Base-by-base conservation (phyloP, 2,329 filamentous ascomycete species). In the Taxawa tesnikishii region DNA sequence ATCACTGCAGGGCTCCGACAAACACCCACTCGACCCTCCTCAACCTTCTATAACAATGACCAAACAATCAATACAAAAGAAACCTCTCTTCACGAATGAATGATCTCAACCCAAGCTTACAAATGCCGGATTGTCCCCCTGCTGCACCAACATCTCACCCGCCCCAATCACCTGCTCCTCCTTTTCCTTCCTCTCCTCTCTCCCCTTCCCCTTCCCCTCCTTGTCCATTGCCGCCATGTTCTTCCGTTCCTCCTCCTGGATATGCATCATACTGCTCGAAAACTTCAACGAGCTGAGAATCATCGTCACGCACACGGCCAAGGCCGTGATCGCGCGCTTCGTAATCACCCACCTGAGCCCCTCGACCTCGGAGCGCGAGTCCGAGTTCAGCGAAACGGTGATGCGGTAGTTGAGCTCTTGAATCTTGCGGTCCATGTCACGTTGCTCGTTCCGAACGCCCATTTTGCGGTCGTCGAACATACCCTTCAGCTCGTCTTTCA, bases 381-480 rank as follows among this genome's bases (percentile, higher is more conserved):
- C 90, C 40, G 83, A 90, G 54, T 84, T 92, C 26, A 98, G 69
- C 25, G 74, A 70, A 18, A 94, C 84, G 14, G 83, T 92, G 55
- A 98, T 96, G 54, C 93, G 90, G 60, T 96, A 94, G 58, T 88
- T 93, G 44, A 96, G 70, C 61, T 94, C 81, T 65, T 94, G 87
- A 40, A 94, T 87, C 68, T 78, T 78, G 31, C 80, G 82, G 51
- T 96, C 88, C 49, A 83, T 79, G 5, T 69, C 68, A 50, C 85
- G 78, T 58, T 94, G 85, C 54, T 94, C 83, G 55, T 88, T 82
- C 33, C 85, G 67, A 2, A 93, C 85, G 2, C 75, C 73, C 82
- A 96, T 93, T 54, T 88, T 90, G 26, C 92, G 75, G 53, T 98
- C 88, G 50, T 96, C 88, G 54, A 96, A 94, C 69, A 94, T 80